Conservation (phyloP, 2,329 filamentous ascomycete genomes). For the Paradendryphiella salina region DNA sequence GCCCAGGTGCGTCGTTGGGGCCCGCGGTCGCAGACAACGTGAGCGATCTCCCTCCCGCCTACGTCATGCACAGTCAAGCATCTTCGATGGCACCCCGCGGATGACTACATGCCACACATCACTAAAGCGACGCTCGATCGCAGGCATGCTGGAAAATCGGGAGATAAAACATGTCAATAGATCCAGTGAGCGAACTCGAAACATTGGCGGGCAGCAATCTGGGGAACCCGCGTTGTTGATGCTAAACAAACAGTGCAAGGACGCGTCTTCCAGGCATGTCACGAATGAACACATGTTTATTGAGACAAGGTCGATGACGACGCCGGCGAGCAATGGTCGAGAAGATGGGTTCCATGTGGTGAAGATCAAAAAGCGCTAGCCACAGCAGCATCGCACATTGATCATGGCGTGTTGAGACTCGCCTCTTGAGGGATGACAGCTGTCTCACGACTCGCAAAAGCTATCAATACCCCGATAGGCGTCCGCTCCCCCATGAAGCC, state of each 20-base stretch:
- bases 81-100: background rate
- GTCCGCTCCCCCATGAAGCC: background rate
- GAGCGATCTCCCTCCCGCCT: background rate
- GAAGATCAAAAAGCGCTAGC: background rate
- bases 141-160: constrained; percentile 4
- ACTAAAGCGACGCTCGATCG: constrained; percentile 4
- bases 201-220: background rate
- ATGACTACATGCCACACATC: constrained; percentile 5
- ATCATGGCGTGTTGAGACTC: too few relatives aligned
- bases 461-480: constrained; percentile 19
- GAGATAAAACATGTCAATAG: background rate
- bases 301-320: constrained; percentile 2
- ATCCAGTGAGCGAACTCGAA: background rate
- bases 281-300: background rate
- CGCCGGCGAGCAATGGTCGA: constrained; percentile 1
- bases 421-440: background rate
- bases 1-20: background rate
- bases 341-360: background rate
- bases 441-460: constrained; percentile 6
- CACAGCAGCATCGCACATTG: background rate
- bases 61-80: constrained; percentile 6
- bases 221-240: background rate
- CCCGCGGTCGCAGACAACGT: background rate
- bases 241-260: background rate
- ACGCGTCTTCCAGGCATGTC: background rate